A percentile compares a stretch with the other conserved stretches of the same genome.
Evolutionary conservation across 139 green algal genomes (phyloP).

Genomic region (Chara braunii): DNA sequence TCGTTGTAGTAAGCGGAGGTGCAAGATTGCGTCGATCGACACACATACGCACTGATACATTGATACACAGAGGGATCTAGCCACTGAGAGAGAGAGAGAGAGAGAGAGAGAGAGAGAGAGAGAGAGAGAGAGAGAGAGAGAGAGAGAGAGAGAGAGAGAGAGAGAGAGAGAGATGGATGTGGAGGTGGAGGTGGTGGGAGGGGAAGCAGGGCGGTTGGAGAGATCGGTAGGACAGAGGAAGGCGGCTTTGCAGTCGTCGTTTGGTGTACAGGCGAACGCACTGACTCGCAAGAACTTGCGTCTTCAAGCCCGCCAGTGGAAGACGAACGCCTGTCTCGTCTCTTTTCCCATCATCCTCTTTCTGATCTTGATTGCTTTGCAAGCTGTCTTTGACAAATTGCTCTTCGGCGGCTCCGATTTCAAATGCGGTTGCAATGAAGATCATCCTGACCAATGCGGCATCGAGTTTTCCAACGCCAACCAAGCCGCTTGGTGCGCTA

Average conservation of each 20-base stretch:
- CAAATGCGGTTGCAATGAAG: constrained; percentile 2
- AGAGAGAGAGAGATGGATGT: too few species aligned
- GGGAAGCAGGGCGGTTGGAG: too few species aligned
- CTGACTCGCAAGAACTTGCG: neutral
- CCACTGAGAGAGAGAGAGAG: too few species aligned
- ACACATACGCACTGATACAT: too few species aligned
- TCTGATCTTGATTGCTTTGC: constrained; percentile 16
- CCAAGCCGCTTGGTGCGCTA: constrained; percentile 12
- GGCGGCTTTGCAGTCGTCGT: neutral
- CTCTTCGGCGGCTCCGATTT: neutral
- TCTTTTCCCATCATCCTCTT: constrained; percentile 22
- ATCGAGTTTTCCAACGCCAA: constrained; percentile 25
- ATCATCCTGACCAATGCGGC: constrained; percentile 24
- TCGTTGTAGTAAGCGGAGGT: too few species aligned
- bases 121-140: too few species aligned
- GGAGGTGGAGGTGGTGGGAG: too few species aligned
- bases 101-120: too few species aligned
- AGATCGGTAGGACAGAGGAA: too few species aligned
- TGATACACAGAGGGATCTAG: too few species aligned
- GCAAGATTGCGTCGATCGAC: too few species aligned
- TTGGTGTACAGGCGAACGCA: neutral
- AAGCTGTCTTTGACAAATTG: constrained; percentile 4
- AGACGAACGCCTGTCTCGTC: constrained; percentile 27
- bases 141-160: too few species aligned
- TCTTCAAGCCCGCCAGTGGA: constrained; percentile 35